Percentiles rank a stretch among this genome's conserved stretches.
phyloP scores from a whole-genome alignment of 2,329 filamentous ascomycete genomes.

The Ascochyta viciae-villosae region DNA sequence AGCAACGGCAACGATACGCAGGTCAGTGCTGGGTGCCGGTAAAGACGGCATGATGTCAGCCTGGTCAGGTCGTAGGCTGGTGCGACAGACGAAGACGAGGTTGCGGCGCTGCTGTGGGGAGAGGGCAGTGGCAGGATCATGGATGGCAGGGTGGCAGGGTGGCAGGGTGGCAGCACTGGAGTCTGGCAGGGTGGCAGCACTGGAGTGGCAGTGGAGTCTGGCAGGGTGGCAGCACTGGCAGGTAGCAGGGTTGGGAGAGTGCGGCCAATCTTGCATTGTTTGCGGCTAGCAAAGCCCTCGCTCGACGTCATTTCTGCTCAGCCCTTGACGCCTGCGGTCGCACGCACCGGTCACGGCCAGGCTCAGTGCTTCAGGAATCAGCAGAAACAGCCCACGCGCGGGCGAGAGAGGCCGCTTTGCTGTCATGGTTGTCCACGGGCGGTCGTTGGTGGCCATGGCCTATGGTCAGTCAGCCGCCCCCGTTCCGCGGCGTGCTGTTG shows the following conservation, averaged over 20 bases:
- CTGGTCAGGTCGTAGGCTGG: background rate
- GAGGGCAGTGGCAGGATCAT: background rate
- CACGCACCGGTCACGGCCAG: conserved; percentile 7
- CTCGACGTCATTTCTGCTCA: conserved; percentile 16
- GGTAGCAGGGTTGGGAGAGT: background rate
- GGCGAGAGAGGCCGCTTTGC: conserved; percentile 3
- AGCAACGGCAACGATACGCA: conserved; percentile 3
- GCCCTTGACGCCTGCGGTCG: conserved; percentile 12
- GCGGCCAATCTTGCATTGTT: conserved; percentile 6
- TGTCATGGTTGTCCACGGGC: background rate
- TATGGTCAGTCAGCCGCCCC: background rate
- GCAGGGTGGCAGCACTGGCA: no score
- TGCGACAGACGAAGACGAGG: conserved; percentile 12
- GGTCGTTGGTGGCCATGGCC: no score
- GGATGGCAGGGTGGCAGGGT: background rate
- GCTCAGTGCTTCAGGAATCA: conserved; percentile 1
- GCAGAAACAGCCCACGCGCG: background rate
- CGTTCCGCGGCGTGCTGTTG: conserved; percentile 9
- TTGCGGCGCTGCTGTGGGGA: conserved; percentile 16
- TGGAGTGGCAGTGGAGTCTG: no score
- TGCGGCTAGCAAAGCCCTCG: conserved; percentile 4
- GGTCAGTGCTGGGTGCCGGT: background rate
- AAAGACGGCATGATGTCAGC: conserved; percentile 11
- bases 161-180: no score
- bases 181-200: no score